Base-by-base conservation (phyloP, 2,329 filamentous ascomycete species). In the Diaporthe helianthi region DNA sequence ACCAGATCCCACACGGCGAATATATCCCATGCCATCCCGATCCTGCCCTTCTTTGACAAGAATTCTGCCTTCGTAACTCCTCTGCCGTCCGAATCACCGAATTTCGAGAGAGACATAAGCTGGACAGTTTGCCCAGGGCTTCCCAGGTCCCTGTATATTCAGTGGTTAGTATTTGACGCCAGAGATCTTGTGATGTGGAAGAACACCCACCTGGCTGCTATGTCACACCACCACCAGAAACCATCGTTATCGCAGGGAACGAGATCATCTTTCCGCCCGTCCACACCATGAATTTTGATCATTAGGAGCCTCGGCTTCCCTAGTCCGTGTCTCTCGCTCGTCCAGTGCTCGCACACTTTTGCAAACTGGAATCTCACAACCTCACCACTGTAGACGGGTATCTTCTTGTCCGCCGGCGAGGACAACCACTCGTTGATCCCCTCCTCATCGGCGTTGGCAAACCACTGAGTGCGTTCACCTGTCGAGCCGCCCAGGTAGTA, bases 271-370 rank as follows among this genome's bases (percentile, higher is more conserved):
- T 90, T 87, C 9, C 86, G 82, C 0, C 92, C 92, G 73, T 93
- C 89, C 4, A 85, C 74, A 0, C 89, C 91, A 31, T 90, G 84
- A 33, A 93, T 85, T 67, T 85, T 85, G 22, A 97, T 81, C 67
- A 97, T 82, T 61, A 96, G 80, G 75, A 95, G 89, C 53, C 94
- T 81, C 69, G 90, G 92, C 53, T 89, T 87, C 0, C 90, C 91
- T 66, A 83, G 80, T 0, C 91, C 92, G 72, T 92, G 85, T 71
- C 85, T 86, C 73, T 90, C 86, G n/a, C 90, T 83, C 52, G 89
- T 89, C 93, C 93, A 97, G 78, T 98, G 95, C 75, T 89, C 87
- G 77, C 95, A 98, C 13, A 91, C 76, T 69, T 92, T 91, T 65
- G 87, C 87, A 76, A 97, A 94, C 75, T 93, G 91, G 80, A 98